Evolutionary conservation across 164 flowering plant genomes (phyloP), one percentile per base, ranked within the genome.

Genomic region (Vitis cinerea): DNA sequence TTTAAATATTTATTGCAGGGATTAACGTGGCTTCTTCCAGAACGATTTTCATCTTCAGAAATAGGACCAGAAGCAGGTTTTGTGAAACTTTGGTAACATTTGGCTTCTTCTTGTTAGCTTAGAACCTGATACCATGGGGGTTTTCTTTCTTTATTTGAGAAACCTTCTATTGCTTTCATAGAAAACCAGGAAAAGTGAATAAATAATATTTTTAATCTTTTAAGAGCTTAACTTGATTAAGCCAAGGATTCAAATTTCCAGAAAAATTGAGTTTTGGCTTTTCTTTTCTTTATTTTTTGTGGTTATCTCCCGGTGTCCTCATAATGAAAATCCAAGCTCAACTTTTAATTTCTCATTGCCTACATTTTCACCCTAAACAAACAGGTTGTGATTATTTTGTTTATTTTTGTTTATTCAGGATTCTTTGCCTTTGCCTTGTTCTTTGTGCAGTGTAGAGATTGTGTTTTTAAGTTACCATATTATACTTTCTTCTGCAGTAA

Each of bases 61-160:
- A 90, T 96, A 49, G 97, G 91, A 79, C 97, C 97, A 73, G 99
- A 96, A 96, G 97, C 98, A 93, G 99, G 99, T 95, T 89, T 85
- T 93, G 96, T 91, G 86, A 85, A 77, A 74, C 71, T 93, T 93
- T 88, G 98, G 97, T 90, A 90, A 90, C 97, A 69, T 74, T 81
- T 80, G 71, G 68, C 79, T 83, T 74, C 90, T 79, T 87, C 77
- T 82, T 80, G 30, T 59, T 61, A 9, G 70, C 65, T 65, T 56
- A 63, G 31, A 64, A 50, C 29, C 10, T 75, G 53, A n/a, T 8
- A 52, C 44, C 44, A 37, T 37, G 44, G 44, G 48, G 14, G 27
- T 52, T 66, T 66, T 59, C 6, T 52, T 14, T n/a, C 15, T 70
- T 30, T n/a, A 30, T 54, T n/a, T 13, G 9, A 19, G 59, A 48